Percentiles rank a stretch among this genome's conserved stretches.
Conservation (phyloP, 345 rosid genomes). For the Eucalyptus caleyi region DNA sequence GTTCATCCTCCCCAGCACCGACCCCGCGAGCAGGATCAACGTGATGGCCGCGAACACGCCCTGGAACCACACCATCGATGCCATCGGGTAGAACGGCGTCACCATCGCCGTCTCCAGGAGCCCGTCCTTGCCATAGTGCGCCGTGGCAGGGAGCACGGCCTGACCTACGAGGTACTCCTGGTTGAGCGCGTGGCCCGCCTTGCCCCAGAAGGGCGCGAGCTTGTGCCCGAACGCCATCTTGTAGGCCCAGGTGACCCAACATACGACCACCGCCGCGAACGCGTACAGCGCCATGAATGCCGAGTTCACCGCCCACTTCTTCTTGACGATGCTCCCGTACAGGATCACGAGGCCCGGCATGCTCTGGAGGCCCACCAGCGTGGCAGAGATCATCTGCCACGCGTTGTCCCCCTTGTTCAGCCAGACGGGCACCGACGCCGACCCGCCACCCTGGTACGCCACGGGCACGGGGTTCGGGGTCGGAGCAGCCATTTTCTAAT, state of each 20-base stretch:
- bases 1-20: slow-evolving; percentile 8
- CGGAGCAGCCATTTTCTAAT: not conserved
- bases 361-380: slow-evolving; percentile 8
- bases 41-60: slow-evolving; percentile 5
- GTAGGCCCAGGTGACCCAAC: slow-evolving; percentile 8
- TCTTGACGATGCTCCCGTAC: slow-evolving; percentile 8
- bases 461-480: not conserved
- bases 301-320: slow-evolving; percentile 12
- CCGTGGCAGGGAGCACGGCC: not conserved
- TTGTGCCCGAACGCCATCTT: slow-evolving; percentile 5
- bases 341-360: slow-evolving; percentile 7
- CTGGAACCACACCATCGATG: slow-evolving; percentile 8
- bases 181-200: slow-evolving; percentile 2
- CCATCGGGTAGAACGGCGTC: slow-evolving; percentile 1
- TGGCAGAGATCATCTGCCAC: slow-evolving; percentile 3
- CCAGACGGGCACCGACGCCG: not conserved
- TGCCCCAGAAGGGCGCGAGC: slow-evolving; percentile 8
- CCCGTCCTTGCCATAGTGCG: not conserved
- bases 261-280: slow-evolving; percentile 1
- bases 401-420: slow-evolving; percentile 12
- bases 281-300: slow-evolving; percentile 14
- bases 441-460: not conserved
- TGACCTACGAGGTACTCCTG: not conserved
- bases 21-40: not conserved
- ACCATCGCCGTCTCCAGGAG: not conserved